Evolutionary conservation across 352 stramenopile species (phyloP), one percentile per base, ranked within the genome.

Genomic region (Pythium dissotocum): DNA sequence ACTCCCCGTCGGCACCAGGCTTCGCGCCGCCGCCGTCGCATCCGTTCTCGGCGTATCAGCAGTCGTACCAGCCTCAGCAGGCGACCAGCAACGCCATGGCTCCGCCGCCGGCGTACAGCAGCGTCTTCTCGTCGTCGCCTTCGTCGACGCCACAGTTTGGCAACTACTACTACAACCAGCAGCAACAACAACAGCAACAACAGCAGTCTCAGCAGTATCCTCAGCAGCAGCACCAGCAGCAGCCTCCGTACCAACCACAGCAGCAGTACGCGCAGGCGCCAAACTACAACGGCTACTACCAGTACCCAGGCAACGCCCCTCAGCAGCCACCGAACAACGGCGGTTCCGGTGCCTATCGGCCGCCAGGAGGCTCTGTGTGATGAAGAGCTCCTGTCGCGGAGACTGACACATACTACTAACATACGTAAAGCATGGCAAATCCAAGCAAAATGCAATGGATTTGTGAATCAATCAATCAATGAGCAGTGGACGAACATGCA

Each of bases 41-140:
- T 60, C 52, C 76, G 32, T 86, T 81, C 56, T 35, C 72, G 6
- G 58, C 71, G 33, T 85, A 88, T 53, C 77, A 90, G 57, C 79
- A 83, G 52, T 24, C 40, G 40, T 49, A 42, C 36, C 36, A 42
- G 36, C 36, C 36, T 42, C 33, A 30, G 2, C 61, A 72, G 42
- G 44, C 64, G 6, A 61, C 62, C 9, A 63, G 48, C 33, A 56
- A 36, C 40, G 60, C 16, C 24, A 60, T 67, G 18, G 49, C 58
- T 26, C 57, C 70, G 16, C 62, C 63, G 18, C 51, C 67, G 30
- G 53, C 69, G 1, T 77, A 82, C 52, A 75, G 66, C 28, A 74
- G 70, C 18, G 56, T 61, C 6, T 67, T 72, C 54, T 58, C 72
- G 26, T 71, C 77, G 35, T 73, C 77, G 30, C 56, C 76, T 10